Percentiles rank a stretch among this genome's conserved stretches.
phyloP scores from a whole-genome alignment of 164 flowering plant species.

The Aristolochia californica region DNA sequence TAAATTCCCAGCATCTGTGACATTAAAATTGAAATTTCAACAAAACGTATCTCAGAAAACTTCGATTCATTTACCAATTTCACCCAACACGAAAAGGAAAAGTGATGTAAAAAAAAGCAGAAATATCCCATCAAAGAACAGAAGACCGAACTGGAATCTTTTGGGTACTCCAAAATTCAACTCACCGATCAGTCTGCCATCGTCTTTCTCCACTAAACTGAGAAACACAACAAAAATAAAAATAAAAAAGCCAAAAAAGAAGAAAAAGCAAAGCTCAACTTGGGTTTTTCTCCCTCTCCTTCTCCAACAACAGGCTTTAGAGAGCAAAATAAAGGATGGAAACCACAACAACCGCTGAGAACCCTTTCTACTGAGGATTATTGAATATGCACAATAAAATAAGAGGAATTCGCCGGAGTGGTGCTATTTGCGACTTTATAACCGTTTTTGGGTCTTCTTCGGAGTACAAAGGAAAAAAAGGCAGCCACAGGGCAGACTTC shows the following conservation, averaged over 20 bases:
- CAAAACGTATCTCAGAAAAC: slow-evolving; percentile 10
- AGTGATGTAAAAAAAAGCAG: too few relatives aligned
- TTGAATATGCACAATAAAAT: not conserved
- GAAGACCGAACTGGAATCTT: slow-evolving; percentile 10
- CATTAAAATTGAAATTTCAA: not conserved
- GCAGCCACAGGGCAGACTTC: slow-evolving; percentile 9
- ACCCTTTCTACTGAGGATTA: slow-evolving; percentile 2
- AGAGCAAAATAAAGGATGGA: slow-evolving; percentile 3
- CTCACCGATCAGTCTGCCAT: slow-evolving; percentile 27
- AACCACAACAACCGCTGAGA: slow-evolving; percentile 3
- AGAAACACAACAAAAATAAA: not conserved
- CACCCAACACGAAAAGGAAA: slow-evolving; percentile 1
- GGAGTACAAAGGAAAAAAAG: slow-evolving; percentile 1
- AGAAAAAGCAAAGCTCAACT: too few relatives aligned
- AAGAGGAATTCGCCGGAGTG: not conserved
- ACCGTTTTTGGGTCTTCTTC: slow-evolving; percentile 6
- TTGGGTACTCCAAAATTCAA: slow-evolving; percentile 5
- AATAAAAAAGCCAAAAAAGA: too few relatives aligned
- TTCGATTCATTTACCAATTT: not conserved
- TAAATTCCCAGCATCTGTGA: slow-evolving; percentile 28
- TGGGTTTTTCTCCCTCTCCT: not conserved
- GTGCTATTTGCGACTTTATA: slow-evolving; percentile 8
- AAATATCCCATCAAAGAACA: not conserved
- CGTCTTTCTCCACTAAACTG: slow-evolving; percentile 5
- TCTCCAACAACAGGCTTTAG: not conserved